Conservation (phyloP, 345 rosid species). For the Bruguiera gymnorhiza region DNA sequence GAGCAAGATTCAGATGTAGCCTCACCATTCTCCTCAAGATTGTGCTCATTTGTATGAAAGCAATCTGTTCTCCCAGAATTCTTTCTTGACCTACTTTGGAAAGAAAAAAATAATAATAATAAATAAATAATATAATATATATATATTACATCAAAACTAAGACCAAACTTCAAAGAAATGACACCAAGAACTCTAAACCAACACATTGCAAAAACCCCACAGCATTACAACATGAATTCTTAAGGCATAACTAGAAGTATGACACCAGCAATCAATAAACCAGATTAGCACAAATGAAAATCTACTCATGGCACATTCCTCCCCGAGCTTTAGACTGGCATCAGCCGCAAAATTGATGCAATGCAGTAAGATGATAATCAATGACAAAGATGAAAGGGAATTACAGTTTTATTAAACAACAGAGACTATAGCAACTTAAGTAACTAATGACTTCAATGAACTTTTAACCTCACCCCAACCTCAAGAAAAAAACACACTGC, state of each 20-base stretch:
- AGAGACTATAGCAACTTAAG: neutral
- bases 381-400: neutral
- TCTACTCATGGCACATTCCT: too few relatives aligned
- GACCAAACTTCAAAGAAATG: neutral
- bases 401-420: too few relatives aligned
- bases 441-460: neutral
- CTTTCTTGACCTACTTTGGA: slow-evolving; percentile 39
- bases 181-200: neutral
- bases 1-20: slow-evolving; percentile 78
- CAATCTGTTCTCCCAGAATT: slow-evolving; percentile 33
- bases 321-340: too few relatives aligned
- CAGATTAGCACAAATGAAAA: neutral
- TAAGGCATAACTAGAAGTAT: neutral
- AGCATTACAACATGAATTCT: neutral
- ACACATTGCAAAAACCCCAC: neutral
- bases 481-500: neutral
- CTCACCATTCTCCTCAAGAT: slow-evolving; percentile 40
- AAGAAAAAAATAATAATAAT: neutral
- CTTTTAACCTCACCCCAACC: too few relatives aligned
- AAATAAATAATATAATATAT: too few relatives aligned
- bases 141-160: slow-evolving; percentile 6
- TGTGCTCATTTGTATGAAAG: slow-evolving; percentile 37
- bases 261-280: neutral
- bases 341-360: neutral
- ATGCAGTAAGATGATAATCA: neutral